Base-by-base conservation (phyloP, 2,329 filamentous ascomycete genomes). In the Penicillium sp. region DNA sequence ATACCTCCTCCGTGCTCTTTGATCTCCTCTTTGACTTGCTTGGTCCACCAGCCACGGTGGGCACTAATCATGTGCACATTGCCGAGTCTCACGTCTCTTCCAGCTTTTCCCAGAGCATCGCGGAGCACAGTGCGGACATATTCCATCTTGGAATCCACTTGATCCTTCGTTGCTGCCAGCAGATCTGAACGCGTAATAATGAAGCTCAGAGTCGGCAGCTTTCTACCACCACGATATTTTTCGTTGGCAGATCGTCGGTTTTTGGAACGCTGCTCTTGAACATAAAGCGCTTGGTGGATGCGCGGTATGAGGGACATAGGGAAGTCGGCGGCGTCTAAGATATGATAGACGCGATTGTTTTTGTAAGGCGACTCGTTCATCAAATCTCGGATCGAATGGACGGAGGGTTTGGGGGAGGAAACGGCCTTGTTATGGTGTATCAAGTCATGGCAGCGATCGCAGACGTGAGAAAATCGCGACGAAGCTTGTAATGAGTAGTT, bases 301-400 rank as follows among this genome's bases (percentile, higher is more conserved):
- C 88, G 86, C 0, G 92, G 91, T 4, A 98, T 82, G 14, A 99
- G 78, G 1, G 95, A 97, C 85, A 99, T 90, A 20, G 95, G 95
- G 65, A 99, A 98, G 76, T 99, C 95, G 61, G 93, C 95, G 2
- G 95, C 94, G 71, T 99, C 95, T 22, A 99, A 81, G 28, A 99
- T 83, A 76, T 99, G 95, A 73, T 98, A 99, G 62, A 99, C 88
- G 76, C 97, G 91, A 70, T 99, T 98, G 72, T 90, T 86, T 73
- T 90, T 90, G 77, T 96, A 88, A 0, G 93, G 93, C 1, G 94
- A 96, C 75, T 96, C 91, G 55, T 88, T 84, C 54, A 99, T 90
- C 15, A 92, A 96, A 63, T 92, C 88, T 65, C 88, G 87, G 54
- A 99, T 87, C 2, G 91, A 88, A 45, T 92, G 85, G 63, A 97